Evolutionary conservation across 257 asterid genomes (phyloP), one percentile per base, ranked within the genome.

Genomic region (Scutellaria barbata): DNA sequence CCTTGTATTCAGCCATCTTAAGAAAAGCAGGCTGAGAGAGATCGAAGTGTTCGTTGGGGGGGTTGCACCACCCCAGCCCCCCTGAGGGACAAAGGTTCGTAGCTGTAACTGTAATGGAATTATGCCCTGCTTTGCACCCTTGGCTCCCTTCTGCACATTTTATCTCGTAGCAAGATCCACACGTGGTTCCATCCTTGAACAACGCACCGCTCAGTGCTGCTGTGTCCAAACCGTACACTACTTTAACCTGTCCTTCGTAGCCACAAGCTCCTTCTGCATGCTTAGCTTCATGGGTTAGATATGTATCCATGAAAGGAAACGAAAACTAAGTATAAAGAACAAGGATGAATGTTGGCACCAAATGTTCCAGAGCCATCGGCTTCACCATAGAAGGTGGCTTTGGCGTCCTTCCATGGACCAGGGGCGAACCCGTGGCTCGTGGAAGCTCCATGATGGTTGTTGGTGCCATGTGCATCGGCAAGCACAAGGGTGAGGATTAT

Each of bases 121-220:
- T 39, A 5, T 62, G 25, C 12, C 77, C 85, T 0, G 82, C 79
- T 22, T 66, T 85, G 74, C 87, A 82, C 80, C 79, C 71, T 41
- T 66, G 10, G n/a, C 30, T 30, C 8, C 52, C 75, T 13, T 65
- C 12, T 8, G 18, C 81, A 47, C 89, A 85, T 73, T 80, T 80
- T 68, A 85, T 77, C 73, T 84, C 89, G 11, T 68, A 80, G 53
- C 89, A 84, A 7, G 85, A 80, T 18, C 86, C 89, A 5, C 87
- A 85, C 0, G 73, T 52, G 5, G 9, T 22, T 18, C 87, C 89
- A 8, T 68, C 47, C 3, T 82, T 63, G 77, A 82, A 85, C 66
- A 82, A 35, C 1, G 71, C 79, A 1, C 20, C n/a, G 69, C 87
- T 82, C 63, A 85, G 37, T 3, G 89, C 87, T 0, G 83, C 37